Evolutionary conservation across 2,329 filamentous ascomycete species (phyloP).

Genomic region (Aspergillus clavatus): DNA sequence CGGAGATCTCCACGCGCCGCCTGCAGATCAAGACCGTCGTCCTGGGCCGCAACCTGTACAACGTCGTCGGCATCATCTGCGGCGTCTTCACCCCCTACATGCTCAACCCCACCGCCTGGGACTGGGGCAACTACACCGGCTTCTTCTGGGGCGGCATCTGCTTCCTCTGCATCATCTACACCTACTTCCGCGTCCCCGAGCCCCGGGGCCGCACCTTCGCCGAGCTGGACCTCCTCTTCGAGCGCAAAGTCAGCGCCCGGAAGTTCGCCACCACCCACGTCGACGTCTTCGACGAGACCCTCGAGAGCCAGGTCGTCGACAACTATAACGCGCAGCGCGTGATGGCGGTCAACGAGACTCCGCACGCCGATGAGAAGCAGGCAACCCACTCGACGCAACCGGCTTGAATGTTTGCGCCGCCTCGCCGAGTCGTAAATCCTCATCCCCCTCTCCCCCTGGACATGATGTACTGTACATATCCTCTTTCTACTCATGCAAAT

Average conservation of each 20-base stretch:
- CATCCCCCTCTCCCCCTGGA: no score
- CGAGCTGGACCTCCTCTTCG: constrained; percentile 80
- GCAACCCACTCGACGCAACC: constrained; percentile 13
- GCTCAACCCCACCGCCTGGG: constrained; percentile 81
- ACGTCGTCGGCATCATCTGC: constrained; percentile 75
- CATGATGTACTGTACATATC: background rate
- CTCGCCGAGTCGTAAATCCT: no score
- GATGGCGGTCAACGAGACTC: constrained; percentile 49
- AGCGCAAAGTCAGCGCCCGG: constrained; percentile 64
- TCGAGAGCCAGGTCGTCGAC: constrained; percentile 25
- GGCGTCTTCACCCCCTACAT: constrained; percentile 85
- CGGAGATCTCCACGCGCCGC: constrained; percentile 74
- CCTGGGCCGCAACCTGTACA: constrained; percentile 74
- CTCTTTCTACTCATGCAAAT: constrained; percentile 1
- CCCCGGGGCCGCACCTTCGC: constrained; percentile 76
- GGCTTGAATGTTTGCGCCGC: background rate
- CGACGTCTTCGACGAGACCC: constrained; percentile 49
- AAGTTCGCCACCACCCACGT: constrained; percentile 61
- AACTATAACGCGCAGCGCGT: constrained; percentile 41
- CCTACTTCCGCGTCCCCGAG: constrained; percentile 76
- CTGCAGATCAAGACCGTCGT: constrained; percentile 91
- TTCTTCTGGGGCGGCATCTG: constrained; percentile 86
- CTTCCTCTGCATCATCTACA: constrained; percentile 75
- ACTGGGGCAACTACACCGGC: constrained; percentile 81
- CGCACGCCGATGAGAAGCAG: constrained; percentile 50